Evolutionary conservation across 208 protist genomes (phyloP).

Genomic region (Acanthamoeba triangularis): DNA sequence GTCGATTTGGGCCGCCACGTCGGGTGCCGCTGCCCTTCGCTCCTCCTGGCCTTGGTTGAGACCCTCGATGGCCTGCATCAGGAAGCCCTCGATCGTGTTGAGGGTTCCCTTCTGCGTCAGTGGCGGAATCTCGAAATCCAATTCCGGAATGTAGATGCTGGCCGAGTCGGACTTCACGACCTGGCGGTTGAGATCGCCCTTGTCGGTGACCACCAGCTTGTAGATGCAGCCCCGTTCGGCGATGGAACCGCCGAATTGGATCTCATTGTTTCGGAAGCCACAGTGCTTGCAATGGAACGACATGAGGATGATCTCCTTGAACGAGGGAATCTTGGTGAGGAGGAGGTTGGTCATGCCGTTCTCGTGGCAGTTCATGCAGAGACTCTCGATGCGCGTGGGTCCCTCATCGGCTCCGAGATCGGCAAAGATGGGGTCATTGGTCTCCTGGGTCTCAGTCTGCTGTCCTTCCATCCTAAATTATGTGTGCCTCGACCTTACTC

Average conservation of each 20-base stretch:
- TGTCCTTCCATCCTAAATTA: neutral
- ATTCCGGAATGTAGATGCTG: constrained; percentile 89
- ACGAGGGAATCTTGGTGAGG: constrained; percentile 89
- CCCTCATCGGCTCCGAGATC: constrained; percentile 71
- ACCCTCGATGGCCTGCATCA: constrained; percentile 79
- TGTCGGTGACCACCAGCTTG: constrained; percentile 78
- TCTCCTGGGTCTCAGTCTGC: neutral
- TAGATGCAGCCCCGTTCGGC: constrained; percentile 80
- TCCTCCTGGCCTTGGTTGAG: constrained; percentile 76
- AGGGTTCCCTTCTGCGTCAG: constrained; percentile 86
- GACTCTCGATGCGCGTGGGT: constrained; percentile 84
- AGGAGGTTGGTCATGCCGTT: constrained; percentile 90
- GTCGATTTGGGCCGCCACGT: constrained; percentile 84
- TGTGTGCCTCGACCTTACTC: neutral
- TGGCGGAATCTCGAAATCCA: constrained; percentile 93
- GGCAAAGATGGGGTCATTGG: neutral
- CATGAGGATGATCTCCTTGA: constrained; percentile 89
- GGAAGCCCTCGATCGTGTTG: constrained; percentile 92
- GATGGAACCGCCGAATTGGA: constrained; percentile 86
- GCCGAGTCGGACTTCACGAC: constrained; percentile 90
- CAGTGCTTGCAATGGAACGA: constrained; percentile 91
- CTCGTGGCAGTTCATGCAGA: constrained; percentile 92
- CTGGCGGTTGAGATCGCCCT: constrained; percentile 89
- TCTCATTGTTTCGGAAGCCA: constrained; percentile 85
- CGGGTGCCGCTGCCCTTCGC: constrained; percentile 75